Conservation (phyloP, 129 eudicot species). For the Apium graveolens region DNA sequence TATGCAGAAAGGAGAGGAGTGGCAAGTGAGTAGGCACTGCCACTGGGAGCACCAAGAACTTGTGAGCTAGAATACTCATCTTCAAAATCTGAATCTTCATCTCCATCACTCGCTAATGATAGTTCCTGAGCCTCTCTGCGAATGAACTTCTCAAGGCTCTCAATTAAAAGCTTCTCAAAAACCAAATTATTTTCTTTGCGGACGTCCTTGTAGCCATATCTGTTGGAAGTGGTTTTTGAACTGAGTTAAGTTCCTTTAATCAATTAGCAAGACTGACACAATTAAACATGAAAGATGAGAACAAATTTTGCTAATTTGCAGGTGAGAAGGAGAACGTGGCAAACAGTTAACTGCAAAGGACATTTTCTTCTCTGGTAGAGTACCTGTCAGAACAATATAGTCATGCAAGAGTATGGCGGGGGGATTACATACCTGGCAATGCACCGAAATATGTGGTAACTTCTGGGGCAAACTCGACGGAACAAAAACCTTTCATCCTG, state of each 20-base stretch:
- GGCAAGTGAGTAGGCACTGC: slow-evolving; percentile 63
- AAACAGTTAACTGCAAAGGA: not conserved
- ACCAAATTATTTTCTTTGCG: slow-evolving; percentile 84
- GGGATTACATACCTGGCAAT: slow-evolving; percentile 69
- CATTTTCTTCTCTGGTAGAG: not conserved
- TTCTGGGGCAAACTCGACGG: slow-evolving; percentile 73
- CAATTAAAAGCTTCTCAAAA: slow-evolving; percentile 77
- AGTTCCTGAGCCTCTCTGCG: slow-evolving; percentile 94
- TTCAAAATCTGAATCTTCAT: slow-evolving; percentile 45
- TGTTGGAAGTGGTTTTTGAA: slow-evolving; percentile 17
- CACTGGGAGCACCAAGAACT: slow-evolving; percentile 56
- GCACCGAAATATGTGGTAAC: slow-evolving; percentile 95
- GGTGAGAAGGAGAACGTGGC: not conserved
- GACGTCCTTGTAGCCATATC: slow-evolving; percentile 95
- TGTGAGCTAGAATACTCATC: slow-evolving; percentile 35
- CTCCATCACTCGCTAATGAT: slow-evolving; percentile 76
- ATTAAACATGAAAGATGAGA: not conserved
- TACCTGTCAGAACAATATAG: slow-evolving; percentile 88
- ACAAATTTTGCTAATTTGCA: not conserved
- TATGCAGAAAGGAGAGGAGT: slow-evolving; percentile 60
- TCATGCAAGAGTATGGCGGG: slow-evolving; percentile 16
- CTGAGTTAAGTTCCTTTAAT: not conserved
- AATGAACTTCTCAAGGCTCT: slow-evolving; percentile 91
- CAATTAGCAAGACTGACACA: not conserved
- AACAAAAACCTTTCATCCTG: slow-evolving; percentile 82